Evolutionary conservation across 805 yeast genomes (phyloP), one percentile per base, ranked within the genome.

Genomic region (Blastobotrys parvus): DNA sequence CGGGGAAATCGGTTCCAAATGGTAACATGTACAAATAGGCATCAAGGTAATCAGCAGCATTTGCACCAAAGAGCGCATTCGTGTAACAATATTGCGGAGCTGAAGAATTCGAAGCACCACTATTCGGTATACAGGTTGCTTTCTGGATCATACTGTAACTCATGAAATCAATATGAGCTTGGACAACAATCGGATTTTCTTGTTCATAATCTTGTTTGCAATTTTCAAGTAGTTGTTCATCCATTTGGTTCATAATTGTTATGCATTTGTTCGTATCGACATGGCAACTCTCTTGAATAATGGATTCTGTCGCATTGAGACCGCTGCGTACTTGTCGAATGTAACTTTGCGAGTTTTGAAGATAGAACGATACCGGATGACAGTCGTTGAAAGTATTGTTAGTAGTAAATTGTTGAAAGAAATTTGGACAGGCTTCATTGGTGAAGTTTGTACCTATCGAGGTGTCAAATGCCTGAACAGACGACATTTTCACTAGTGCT

Each of bases 1-100:
- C 44, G 16, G 63, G 63, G 34, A 51, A 50, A 6, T 49, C 32
- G 10, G 50, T 47, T 15, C 58, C 63, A 22, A 59, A 48, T 6
- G 63, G 61, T 32, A 59, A 46, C 25, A 55, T 54, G 41, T 58
- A 59, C 29, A 59, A 48, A 39, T 51, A 56, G 19, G 58, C 55
- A 38, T 59, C 60, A 4, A 46, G 45, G n/a, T 46, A 38, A 21
- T 41, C 46, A 20, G 38, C 38, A 3, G 43, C 11, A 13, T 34
- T 19, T 16, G 45, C 22, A 41, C 55, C 49, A 40, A 38, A 53
- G 34, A 55, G 42, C 1, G 60, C 49, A 38, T 57, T 53, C 15
- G 56, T 50, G 44, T 56, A 59, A 47, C 63, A 59, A 48, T 58
- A 59, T n/a, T 18, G 45, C 20, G 45, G 39, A 16, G 29, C 17